A percentile compares a stretch with the other conserved stretches of the same genome.
Conservation (phyloP, 2,329 filamentous ascomycete species). For the Cryphonectria parasitica region DNA sequence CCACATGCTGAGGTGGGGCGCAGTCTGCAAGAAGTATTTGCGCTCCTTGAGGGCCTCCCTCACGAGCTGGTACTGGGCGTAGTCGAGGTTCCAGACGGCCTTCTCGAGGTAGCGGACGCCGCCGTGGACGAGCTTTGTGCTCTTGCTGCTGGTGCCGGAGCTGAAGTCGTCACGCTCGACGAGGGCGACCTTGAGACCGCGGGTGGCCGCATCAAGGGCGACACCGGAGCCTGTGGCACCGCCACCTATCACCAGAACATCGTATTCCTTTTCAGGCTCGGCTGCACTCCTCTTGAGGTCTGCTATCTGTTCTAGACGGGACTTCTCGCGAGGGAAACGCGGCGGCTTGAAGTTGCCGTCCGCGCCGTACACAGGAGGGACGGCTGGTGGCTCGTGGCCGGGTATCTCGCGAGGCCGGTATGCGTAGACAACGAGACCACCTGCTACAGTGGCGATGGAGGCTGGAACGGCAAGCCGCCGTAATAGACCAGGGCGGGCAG, state of each 20-base stretch:
- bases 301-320: conserved; percentile 66
- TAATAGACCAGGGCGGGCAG: conserved; percentile 37
- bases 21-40: conserved; percentile 81
- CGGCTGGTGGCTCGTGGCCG: conserved; percentile 68
- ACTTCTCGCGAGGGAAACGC: conserved; percentile 65
- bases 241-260: conserved; percentile 77
- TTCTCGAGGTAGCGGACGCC: conserved; percentile 86
- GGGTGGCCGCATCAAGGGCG: conserved; percentile 78
- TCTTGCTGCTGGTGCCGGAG: conserved; percentile 82
- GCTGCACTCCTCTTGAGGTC: conserved; percentile 56
- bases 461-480: conserved; percentile 50
- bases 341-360: conserved; percentile 71
- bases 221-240: conserved; percentile 82
- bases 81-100: conserved; percentile 83
- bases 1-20: conserved; percentile 79
- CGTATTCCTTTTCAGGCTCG: conserved; percentile 63
- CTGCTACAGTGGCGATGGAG: conserved; percentile 46
- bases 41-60: conserved; percentile 81
- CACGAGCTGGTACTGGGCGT: conserved; percentile 79
- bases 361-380: conserved; percentile 70
- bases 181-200: conserved; percentile 77
- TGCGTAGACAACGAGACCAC: conserved; percentile 52
- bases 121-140: conserved; percentile 84
- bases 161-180: conserved; percentile 86
- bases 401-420: conserved; percentile 75